Base-by-base conservation (phyloP, 192 early-diverging fungal species). In the Funneliformis mosseae region DNA sequence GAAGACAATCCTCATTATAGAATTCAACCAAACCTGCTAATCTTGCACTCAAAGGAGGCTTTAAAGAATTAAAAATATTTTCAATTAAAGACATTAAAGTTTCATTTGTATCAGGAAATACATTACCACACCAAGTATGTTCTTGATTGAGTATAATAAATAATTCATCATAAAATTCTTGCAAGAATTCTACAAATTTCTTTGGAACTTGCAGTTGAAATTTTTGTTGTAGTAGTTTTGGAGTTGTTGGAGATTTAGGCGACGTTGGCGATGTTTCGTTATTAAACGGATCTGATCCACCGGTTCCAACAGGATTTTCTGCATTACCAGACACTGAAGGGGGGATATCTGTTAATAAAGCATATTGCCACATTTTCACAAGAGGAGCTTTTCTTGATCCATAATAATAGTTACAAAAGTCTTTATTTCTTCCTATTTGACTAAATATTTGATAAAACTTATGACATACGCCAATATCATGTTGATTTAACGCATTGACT, bases 401-500 rank as follows among this genome's bases (percentile, higher is more conserved):
- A 73, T 90, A 87, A 81, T 94, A 95, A 68, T 81, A 85, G 45
- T 91, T 83, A 61, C 86, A 76, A 83, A 94, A 94, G 42, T 87
- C 88, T 45, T 87, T 84, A 18, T 83, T 81, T 6, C 89, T 84
- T 5, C 87, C 83, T 27, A 95, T 93, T 43, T 89, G 88, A 9
- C 79, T 80, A 76, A 91, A 93, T 5, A 94, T 85, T n/a, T 77
- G 74, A 70, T 86, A 90, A 8, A 88, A 81, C 46, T 82, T 84
- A 42, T 86, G 88, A 28, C 89, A 88, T 3, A 83, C 80, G 5
- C 86, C 85, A 8, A 88, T 83, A 76, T 95, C 93, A 77, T 90
- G 87, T 48, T 88, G 84, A 25, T 84, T 83, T 8, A 94, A 67
- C 0, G 91, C 91, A 41, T 85, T 83, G 43, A 89, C 77, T 11